These are phyloP conservation scores for Phoma herbarum DNA, from an alignment of 2,329 filamentous ascomycete genomes.

Conservation along the genomic window DNA sequence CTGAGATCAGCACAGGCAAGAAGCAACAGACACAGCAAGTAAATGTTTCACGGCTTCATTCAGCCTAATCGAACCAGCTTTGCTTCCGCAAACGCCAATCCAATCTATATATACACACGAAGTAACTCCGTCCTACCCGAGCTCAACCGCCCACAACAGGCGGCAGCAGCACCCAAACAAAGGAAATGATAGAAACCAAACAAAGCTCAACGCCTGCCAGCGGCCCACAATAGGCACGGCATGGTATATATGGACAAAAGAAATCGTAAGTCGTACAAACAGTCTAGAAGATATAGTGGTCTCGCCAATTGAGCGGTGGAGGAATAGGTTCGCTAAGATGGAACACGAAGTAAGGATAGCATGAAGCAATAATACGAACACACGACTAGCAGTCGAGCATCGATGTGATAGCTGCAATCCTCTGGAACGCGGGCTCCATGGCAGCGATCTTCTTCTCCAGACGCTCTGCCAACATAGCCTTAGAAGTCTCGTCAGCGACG, in stretches of 20 bases:
- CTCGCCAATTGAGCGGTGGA: background rate
- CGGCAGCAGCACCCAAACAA: conserved; percentile 15
- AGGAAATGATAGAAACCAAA: conserved; percentile 1
- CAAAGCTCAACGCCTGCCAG: conserved; percentile 16
- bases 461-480: conserved; percentile 42
- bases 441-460: conserved; percentile 48
- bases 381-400: conserved; percentile 40
- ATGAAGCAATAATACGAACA: background rate
- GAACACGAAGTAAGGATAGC: conserved; percentile 15
- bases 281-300: conserved; percentile 32
- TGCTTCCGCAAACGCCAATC: conserved; percentile 5
- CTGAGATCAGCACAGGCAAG: too few species aligned
- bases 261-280: conserved; percentile 45
- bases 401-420: conserved; percentile 47
- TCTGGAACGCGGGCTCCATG: conserved; percentile 46
- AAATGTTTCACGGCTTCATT: conserved; percentile 8
- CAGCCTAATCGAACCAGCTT: conserved; percentile 3
- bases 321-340: conserved; percentile 9
- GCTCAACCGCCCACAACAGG: conserved; percentile 22
- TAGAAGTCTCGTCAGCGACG: conserved; percentile 61
- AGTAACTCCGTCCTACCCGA: background rate
- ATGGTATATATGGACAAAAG: conserved; percentile 37
- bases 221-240: conserved; percentile 31
- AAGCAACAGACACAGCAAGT: background rate
- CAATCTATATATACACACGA: conserved; percentile 18